Evolutionary conservation across 371 early-diverging fungal genomes (phyloP), one percentile per base, ranked within the genome.

Genomic region (Catenaria anguillulae): DNA sequence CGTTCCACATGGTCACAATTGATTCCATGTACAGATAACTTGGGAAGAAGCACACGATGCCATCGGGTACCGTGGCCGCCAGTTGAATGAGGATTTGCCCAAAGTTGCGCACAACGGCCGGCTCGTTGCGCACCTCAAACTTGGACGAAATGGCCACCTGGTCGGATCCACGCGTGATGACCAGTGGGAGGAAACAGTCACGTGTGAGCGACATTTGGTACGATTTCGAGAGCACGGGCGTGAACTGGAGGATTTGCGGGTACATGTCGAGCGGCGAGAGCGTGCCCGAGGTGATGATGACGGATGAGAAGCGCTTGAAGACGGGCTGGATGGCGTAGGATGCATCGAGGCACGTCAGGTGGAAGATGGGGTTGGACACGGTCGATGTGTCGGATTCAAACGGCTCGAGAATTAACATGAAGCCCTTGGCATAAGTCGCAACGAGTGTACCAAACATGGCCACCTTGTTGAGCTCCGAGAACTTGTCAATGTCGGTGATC

Each of bases 281-380:
- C 23, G 99, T 99, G 65, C 99, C 99, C 0, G 98, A 97, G 0
- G 99, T 99, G 67, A 99, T 98, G 48, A 99, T 87, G 4, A 99
- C 99, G 15, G 93, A 87, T 60, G 85, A 86, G 73, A 98, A 99
- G 42, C 93, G 83, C 42, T 88, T 82, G 81, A 98, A 97, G 6
- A 99, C 87, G 21, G 96, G 95, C 65, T 82, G 83, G 64, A 99
- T 96, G 21, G 98, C 99, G 62, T 99, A 84, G 0, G 97, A 88
- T 0, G 99, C 95, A 75, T 99, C 99, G 31, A 99, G 71, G 69
- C 99, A 99, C 82, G 87, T 82, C 48, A 93, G 79, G 68, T 94
- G 93, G 42, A 98, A 70, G 4, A 91, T 83, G 0, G 97, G 96
- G 67, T 98, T 98, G n/a, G 95, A 93, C 1, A 95, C 83, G 0